phyloP scores from a whole-genome alignment of 805 yeast genomes.

The Yarrowia keelungensis region DNA sequence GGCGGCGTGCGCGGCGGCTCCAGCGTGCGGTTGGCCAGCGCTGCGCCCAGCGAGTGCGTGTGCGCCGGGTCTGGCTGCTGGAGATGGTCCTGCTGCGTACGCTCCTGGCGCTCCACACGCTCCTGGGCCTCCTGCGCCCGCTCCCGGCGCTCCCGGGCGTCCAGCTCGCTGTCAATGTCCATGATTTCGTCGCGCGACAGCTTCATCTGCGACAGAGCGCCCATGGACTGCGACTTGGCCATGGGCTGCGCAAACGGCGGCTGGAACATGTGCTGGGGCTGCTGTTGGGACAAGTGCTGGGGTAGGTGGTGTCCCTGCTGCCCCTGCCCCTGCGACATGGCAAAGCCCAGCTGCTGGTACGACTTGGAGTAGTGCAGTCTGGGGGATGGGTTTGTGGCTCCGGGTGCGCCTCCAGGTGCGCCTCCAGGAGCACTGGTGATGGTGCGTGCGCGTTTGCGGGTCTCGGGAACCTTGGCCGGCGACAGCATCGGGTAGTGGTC shows the following conservation, averaged over 20 bases:
- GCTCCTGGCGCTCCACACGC: background rate
- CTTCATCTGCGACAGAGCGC: conserved; percentile 20
- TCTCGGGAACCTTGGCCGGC: conserved; percentile 26
- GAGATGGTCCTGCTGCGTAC: background rate
- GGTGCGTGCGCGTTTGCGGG: conserved; percentile 32
- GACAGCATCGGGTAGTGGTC: conserved; percentile 27
- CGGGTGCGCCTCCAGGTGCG: background rate
- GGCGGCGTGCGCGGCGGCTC: conserved; percentile 48
- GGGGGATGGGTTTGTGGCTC: background rate
- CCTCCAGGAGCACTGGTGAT: conserved; percentile 4
- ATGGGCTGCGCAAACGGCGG: conserved; percentile 23
- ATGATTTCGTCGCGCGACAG: conserved; percentile 30
- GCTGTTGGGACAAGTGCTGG: no score
- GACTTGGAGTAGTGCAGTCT: conserved; percentile 33
- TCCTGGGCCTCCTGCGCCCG: background rate
- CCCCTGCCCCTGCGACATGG: conserved; percentile 4
- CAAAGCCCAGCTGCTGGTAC: conserved; percentile 18
- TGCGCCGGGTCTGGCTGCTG: conserved; percentile 6
- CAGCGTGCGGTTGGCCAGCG: conserved; percentile 33
- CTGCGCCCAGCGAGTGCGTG: conserved; percentile 19
- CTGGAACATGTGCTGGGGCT: conserved; percentile 27
- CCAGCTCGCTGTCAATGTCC: conserved; percentile 32
- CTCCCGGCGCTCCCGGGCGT: conserved; percentile 7
- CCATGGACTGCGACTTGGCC: conserved; percentile 37
- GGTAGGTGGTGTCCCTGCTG: background rate